Conservation (phyloP, 345 rosid genomes). For the Schrenkiella parvula region DNA sequence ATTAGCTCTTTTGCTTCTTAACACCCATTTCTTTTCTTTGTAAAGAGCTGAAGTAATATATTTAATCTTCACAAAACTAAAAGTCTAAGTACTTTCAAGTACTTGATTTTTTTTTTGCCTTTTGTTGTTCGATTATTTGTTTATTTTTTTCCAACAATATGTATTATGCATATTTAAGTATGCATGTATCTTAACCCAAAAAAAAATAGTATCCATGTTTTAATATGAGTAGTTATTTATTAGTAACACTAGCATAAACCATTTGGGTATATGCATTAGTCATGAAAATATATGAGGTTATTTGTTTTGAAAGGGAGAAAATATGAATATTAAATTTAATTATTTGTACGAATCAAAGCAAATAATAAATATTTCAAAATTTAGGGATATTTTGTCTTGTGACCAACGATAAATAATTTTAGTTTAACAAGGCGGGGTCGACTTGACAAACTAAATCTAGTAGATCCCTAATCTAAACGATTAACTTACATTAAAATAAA, state of each 20-base stretch:
- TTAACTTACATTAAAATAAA: slow-evolving; percentile 7
- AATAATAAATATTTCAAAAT: neutral
- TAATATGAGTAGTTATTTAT: neutral
- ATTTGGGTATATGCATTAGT: neutral
- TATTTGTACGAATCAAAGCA: neutral
- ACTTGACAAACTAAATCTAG: slow-evolving; percentile 17
- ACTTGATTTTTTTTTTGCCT: no score
- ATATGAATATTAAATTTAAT: neutral
- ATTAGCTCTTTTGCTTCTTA: no score
- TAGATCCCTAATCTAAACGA: slow-evolving; percentile 1
- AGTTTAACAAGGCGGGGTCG: slow-evolving; percentile 2
- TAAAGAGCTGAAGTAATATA: no score
- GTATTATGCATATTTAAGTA: no score
- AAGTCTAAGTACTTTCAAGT: no score
- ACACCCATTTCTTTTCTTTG: no score
- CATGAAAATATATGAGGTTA: neutral
- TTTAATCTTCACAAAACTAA: no score
- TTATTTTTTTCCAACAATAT: no score
- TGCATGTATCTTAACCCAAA: no score
- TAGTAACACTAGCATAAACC: neutral
- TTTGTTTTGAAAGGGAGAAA: neutral
- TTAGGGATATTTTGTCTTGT: slow-evolving; percentile 2
- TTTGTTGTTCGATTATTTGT: no score
- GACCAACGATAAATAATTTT: neutral
- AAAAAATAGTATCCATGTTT: no score